Evolutionary conservation across 139 green algal species (phyloP).

Genomic region (Coccomyxa sp.): DNA sequence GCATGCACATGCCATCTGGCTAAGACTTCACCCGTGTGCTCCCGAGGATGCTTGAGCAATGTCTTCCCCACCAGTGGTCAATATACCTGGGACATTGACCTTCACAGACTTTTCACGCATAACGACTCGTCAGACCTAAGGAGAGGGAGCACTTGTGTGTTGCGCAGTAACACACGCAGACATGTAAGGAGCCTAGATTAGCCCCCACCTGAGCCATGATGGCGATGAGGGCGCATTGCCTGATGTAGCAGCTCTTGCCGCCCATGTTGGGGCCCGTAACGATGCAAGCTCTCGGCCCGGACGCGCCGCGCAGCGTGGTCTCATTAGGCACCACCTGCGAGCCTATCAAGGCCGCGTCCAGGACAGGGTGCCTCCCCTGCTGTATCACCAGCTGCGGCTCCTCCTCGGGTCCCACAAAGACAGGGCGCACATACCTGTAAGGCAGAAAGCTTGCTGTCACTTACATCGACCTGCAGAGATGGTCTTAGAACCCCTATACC

Average conservation of each 20-base stretch:
- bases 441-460: too few relatives aligned
- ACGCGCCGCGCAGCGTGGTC: conserved; percentile 14
- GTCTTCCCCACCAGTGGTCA: too few relatives aligned
- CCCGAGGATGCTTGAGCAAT: too few relatives aligned
- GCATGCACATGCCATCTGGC: conserved; percentile 1
- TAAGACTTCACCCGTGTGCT: too few relatives aligned
- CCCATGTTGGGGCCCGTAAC: conserved; percentile 92
- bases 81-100: too few relatives aligned
- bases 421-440: conserved; percentile 31
- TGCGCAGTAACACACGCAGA: too few relatives aligned
- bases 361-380: conserved; percentile 67
- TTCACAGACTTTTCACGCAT: too few relatives aligned
- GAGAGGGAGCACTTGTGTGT: too few relatives aligned
- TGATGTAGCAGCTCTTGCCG: conserved; percentile 75
- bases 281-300: conserved; percentile 22
- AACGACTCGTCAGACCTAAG: too few relatives aligned
- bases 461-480: too few relatives aligned
- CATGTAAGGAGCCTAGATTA: too few relatives aligned
- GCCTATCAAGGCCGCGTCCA: conserved; percentile 57
- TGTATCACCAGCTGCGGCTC: conserved; percentile 45
- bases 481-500: too few relatives aligned
- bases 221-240: conserved; percentile 62
- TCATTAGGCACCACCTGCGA: conserved; percentile 68
- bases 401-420: conserved; percentile 24
- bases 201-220: conserved; percentile 83